Conservation (phyloP, 2,329 filamentous ascomycete genomes). For the Lecanosticta acicola region DNA sequence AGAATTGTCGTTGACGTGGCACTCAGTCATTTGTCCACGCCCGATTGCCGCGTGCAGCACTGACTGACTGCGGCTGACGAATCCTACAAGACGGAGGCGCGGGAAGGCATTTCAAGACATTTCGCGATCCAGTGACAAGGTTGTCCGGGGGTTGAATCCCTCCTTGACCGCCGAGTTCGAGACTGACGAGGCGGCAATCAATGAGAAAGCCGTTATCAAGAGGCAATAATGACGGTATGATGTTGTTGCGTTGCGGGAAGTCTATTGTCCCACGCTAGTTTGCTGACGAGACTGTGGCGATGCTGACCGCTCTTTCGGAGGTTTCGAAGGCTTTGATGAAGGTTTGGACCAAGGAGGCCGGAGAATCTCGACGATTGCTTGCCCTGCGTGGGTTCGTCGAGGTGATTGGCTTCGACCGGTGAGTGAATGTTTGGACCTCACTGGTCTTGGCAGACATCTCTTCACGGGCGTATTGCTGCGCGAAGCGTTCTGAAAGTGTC, state of each 20-base stretch:
- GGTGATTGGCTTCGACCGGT: not conserved
- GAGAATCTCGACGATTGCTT: too few species aligned
- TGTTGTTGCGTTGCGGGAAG: not conserved
- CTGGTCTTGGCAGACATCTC: not conserved
- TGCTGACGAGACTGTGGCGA: not conserved
- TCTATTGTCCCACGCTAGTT: not conserved
- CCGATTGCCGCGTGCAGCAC: not conserved
- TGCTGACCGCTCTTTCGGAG: not conserved
- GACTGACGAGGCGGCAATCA: not conserved
- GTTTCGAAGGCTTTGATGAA: not conserved
- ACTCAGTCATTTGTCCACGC: not conserved
- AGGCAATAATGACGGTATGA: not conserved
- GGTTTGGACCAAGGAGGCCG: not conserved
- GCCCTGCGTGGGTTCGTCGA: not conserved
- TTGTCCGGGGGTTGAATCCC: too few species aligned
- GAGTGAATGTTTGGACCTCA: not conserved
- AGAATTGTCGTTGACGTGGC: not conserved
- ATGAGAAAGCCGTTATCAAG: not conserved
- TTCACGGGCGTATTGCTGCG: too few species aligned
- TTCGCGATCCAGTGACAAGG: too few species aligned
- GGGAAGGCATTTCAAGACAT: too few species aligned
- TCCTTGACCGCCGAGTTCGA: not conserved
- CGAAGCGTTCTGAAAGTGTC: too few species aligned
- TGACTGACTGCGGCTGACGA: not conserved
- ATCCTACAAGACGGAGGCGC: not conserved